Conservation (phyloP, 2,329 filamentous ascomycete genomes). For the Sclerotinia subarctica region DNA sequence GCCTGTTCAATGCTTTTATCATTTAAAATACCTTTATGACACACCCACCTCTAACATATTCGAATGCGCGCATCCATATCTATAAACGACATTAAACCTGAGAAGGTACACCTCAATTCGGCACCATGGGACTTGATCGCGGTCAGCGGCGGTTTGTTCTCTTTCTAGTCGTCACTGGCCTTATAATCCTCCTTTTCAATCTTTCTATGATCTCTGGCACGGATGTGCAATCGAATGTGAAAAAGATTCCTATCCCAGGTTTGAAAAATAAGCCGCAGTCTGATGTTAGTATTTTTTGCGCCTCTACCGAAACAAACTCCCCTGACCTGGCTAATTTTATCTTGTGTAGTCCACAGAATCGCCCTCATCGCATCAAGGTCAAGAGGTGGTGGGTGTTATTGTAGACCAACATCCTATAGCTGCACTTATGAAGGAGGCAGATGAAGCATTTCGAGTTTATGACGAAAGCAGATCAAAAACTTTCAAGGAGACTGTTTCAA, state of each 20-base stretch:
- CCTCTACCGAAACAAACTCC: neutral
- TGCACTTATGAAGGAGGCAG: slow-evolving; percentile 37
- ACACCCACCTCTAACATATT: neutral
- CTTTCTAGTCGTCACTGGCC: slow-evolving; percentile 27
- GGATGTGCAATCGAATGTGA: slow-evolving; percentile 33
- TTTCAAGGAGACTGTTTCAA: slow-evolving; percentile 51
- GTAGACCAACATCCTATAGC: slow-evolving; percentile 37
- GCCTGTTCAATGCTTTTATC: neutral
- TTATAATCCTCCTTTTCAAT: slow-evolving; percentile 34
- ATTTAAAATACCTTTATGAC: neutral
- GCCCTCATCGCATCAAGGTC: slow-evolving; percentile 30
- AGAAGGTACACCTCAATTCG: neutral
- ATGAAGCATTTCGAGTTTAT: slow-evolving; percentile 35
- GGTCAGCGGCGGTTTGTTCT: slow-evolving; percentile 33
- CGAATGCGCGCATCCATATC: neutral
- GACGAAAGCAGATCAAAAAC: slow-evolving; percentile 43
- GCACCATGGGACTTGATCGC: slow-evolving; percentile 31
- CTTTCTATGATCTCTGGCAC: slow-evolving; percentile 31
- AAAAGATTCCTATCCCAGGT: slow-evolving; percentile 31
- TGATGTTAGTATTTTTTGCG: slow-evolving; percentile 25
- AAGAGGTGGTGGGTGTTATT: slow-evolving; percentile 25
- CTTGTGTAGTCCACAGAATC: slow-evolving; percentile 30
- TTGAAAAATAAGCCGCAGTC: slow-evolving; percentile 11
- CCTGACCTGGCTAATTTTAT: neutral
- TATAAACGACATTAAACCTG: neutral